Base-by-base conservation (phyloP, 148 eudicot species). In the Vaccinium corymbosum region DNA sequence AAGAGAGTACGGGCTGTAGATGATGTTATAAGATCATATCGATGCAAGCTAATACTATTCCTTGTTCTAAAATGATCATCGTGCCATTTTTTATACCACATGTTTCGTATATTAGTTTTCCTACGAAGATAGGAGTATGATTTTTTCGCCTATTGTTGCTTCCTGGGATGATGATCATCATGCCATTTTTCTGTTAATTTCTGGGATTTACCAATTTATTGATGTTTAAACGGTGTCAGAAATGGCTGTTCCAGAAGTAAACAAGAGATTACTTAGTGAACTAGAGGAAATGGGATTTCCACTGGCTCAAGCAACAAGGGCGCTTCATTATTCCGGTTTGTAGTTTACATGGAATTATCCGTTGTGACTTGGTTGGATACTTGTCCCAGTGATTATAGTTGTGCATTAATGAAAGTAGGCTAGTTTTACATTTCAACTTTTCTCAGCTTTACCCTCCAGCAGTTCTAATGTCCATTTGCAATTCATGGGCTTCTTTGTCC, bases 261-360 rank as follows among this genome's bases (percentile, higher is more conserved):
- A 95, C 85, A 85, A 88, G 85, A 86, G 81, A 51, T 22, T 94
- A 81, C 90, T 93, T 35, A 84, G 76, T 78, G 90, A 91, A 85
- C 92, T 95, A 52, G 90, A 94, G 85, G 94, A 75, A 55, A 91
- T 95, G 98, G 98, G 98, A 52, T 94, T 95, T 84, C 86, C 95
- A 42, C 70, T 88, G 46, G 89, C 93, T 86, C 78, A 79, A 52
- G 93, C 98, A 80, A 90, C 89, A 53, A 86, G 93, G 78, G 94
- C 96, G 76, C 95, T 95, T 83, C 86, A 90, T 85, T 84, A 32
- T 83, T 94, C 94, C 70, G 98, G 98, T 95, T 76, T 82, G 91
- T 83, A 8, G n/a, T 83, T 46, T 66, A 49, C 29, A 10, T 55
- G 61, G 38, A 79, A 57, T 35, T 16, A 35, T 56, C 25, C 1